These are phyloP conservation scores for Pinus albicaulis DNA, from an alignment of 75 land plant species.

Conservation along the genomic window DNA sequence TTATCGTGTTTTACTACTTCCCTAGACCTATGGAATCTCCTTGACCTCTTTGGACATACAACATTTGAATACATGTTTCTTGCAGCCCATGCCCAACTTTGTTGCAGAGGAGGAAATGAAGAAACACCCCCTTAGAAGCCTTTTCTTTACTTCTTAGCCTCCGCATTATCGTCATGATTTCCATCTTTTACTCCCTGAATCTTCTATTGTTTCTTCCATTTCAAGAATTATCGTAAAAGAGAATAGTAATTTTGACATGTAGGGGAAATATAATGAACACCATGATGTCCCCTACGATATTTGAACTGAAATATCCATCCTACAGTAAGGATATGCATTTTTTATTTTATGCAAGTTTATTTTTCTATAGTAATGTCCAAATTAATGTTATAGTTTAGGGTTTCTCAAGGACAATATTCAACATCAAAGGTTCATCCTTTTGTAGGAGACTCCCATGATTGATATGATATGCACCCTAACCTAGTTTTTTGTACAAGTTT, in stretches of 20 bases:
- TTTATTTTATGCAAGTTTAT: background rate
- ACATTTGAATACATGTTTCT: background rate
- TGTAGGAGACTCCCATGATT: conserved; percentile 12
- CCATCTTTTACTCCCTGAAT: background rate
- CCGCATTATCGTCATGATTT: background rate
- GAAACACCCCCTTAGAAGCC: background rate
- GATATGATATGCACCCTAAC: background rate
- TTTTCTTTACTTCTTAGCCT: background rate
- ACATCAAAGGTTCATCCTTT: conserved; percentile 16
- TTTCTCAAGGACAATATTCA: conserved; percentile 13
- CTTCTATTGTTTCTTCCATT: conserved; percentile 7
- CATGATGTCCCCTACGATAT: background rate
- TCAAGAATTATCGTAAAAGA: conserved; percentile 27
- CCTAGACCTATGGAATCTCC: background rate
- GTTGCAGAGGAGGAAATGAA: background rate
- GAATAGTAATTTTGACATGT: conserved; percentile 32
- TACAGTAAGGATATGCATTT: conserved; percentile 17
- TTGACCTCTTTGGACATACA: background rate
- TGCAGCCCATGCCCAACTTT: background rate
- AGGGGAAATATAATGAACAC: conserved; percentile 35
- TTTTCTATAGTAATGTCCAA: background rate
- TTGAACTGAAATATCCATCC: conserved; percentile 46
- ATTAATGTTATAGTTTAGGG: conserved; percentile 12
- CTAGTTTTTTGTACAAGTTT: background rate
- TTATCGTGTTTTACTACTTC: background rate